phyloP scores from a whole-genome alignment of 208 protist genomes.

The Porcisia hertigi region DNA sequence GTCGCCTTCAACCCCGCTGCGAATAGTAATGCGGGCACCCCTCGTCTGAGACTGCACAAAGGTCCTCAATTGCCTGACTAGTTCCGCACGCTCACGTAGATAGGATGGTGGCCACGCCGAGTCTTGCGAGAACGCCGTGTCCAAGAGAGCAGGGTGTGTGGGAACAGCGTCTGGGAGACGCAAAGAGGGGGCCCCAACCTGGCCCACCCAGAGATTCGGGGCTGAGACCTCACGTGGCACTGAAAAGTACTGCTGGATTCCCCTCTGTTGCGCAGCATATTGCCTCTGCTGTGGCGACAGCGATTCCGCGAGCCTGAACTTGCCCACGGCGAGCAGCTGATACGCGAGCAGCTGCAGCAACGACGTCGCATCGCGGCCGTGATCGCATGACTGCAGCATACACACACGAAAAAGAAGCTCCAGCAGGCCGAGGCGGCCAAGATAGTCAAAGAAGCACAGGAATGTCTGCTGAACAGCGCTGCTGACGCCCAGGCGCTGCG shows the following conservation, averaged over 20 bases:
- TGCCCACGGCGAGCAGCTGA: conserved; percentile 40
- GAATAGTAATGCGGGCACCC: not conserved
- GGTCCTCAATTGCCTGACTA: not conserved
- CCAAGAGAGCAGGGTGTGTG: not conserved
- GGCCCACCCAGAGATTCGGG: not conserved
- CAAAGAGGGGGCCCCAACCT: not conserved
- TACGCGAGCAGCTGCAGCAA: conserved; percentile 66
- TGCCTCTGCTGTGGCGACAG: conserved; percentile 20
- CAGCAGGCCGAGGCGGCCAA: conserved; percentile 48
- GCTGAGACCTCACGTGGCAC: conserved; percentile 6
- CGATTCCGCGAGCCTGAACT: conserved; percentile 31
- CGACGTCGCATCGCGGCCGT: conserved; percentile 60
- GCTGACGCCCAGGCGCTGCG: conserved; percentile 9
- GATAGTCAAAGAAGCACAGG: conserved; percentile 45
- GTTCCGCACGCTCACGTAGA: not conserved
- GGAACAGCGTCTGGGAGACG: not conserved
- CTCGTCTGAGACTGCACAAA: not conserved
- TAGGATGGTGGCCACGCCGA: not conserved
- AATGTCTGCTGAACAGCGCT: conserved; percentile 14
- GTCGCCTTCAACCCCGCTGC: not conserved
- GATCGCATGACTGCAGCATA: conserved; percentile 42
- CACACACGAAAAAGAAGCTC: conserved; percentile 53
- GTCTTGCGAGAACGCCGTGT: not conserved
- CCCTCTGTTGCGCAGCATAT: conserved; percentile 12
- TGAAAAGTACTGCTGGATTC: conserved; percentile 9